These are phyloP conservation scores for Porpolomopsis calyptriformis DNA, from an alignment of 768 basidiomycete genomes.

Conservation along the genomic window DNA sequence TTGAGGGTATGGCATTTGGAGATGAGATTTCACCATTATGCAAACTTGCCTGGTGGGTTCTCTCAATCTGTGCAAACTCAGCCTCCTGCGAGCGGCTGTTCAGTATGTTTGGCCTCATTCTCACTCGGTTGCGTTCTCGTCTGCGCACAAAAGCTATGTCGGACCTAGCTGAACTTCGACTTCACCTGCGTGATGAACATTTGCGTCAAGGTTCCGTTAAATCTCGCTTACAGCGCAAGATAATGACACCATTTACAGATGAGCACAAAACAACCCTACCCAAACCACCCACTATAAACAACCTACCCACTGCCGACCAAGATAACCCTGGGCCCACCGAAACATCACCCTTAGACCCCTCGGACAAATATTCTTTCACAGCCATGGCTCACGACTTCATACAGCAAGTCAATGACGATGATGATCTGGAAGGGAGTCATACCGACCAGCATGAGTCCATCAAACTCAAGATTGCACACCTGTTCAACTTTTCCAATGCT, in stretches of 20 bases:
- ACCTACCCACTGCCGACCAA: not conserved
- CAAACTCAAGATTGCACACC: conserved; percentile 8
- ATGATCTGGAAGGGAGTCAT: not conserved
- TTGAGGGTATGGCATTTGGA: not conserved
- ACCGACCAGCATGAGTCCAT: not conserved
- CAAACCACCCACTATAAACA: not conserved
- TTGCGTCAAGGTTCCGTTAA: not conserved
- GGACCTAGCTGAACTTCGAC: conserved; percentile 11
- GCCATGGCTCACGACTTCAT: not conserved
- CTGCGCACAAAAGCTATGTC: conserved; percentile 8
- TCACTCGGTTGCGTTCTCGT: conserved; percentile 13
- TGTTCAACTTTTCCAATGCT: conserved; percentile 7
- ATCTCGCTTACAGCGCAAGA: conserved; percentile 4
- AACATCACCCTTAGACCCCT: too few species aligned
- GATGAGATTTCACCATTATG: conserved; percentile 7
- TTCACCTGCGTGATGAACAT: conserved; percentile 4
- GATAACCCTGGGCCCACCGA: too few species aligned
- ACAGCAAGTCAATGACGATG: not conserved
- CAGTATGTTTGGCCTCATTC: conserved; percentile 14
- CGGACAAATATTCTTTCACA: not conserved
- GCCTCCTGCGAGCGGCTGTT: too few species aligned
- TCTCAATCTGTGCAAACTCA: conserved; percentile 17
- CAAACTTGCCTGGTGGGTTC: conserved; percentile 13
- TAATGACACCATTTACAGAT: not conserved
- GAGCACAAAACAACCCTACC: not conserved